These are phyloP conservation scores for Acanthamoeba lenticulata DNA, from an alignment of 208 protist species.

Conservation along the genomic window DNA sequence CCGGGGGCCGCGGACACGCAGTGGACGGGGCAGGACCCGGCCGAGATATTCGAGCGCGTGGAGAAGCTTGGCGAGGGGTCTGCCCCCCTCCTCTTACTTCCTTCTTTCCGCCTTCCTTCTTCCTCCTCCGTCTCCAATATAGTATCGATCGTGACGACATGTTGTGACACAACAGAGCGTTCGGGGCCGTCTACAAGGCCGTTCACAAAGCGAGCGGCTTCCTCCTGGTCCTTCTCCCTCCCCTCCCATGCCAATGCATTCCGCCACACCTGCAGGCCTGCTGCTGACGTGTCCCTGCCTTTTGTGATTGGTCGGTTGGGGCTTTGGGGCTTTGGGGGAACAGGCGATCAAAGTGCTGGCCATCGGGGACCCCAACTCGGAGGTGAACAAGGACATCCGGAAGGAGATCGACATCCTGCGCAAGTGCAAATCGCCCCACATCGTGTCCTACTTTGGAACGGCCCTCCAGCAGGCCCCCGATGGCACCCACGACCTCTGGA, in stretches of 20 bases:
- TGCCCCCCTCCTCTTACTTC: not conserved
- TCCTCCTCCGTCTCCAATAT: not conserved
- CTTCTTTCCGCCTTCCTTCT: not conserved
- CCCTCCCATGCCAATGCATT: not conserved
- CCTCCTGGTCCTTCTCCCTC: not conserved
- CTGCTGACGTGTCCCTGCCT: not conserved
- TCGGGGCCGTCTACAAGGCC: not conserved
- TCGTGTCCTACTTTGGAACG: conserved; percentile 51
- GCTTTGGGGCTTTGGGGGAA: too few species aligned
- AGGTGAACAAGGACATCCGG: conserved; percentile 48
- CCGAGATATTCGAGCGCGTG: conserved; percentile 8
- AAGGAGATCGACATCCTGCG: conserved; percentile 52
- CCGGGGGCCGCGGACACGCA: not conserved
- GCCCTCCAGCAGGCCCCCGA: not conserved
- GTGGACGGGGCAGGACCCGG: conserved; percentile 34
- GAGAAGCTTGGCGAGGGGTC: conserved; percentile 53
- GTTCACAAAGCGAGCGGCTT: conserved; percentile 36
- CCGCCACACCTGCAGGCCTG: not conserved
- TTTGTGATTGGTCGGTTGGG: not conserved
- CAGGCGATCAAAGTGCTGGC: conserved; percentile 53
- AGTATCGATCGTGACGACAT: not conserved
- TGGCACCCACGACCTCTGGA: conserved; percentile 40
- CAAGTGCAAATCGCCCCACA: conserved; percentile 16
- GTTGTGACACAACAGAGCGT: not conserved
- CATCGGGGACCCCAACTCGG: conserved; percentile 6